These are phyloP conservation scores for Glutinoglossum americanum DNA, from an alignment of 495 filamentous ascomycete genomes.

Conservation along the genomic window DNA sequence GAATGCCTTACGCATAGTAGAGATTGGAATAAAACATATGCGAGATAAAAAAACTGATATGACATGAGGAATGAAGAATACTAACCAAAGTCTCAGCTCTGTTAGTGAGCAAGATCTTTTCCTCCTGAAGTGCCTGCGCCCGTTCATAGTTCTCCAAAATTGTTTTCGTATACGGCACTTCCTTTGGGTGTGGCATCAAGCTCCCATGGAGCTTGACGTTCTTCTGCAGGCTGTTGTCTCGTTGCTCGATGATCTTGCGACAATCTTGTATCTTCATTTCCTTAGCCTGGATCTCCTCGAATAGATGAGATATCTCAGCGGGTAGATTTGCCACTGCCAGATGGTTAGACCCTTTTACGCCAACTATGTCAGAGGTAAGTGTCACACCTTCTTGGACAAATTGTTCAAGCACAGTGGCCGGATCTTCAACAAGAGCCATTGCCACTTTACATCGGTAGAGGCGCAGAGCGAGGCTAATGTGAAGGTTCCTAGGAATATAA, in stretches of 20 bases:
- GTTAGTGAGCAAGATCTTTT: constrained; percentile 63
- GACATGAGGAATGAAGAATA: constrained; percentile 4
- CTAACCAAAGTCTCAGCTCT: constrained; percentile 46
- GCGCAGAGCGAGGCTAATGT: neutral
- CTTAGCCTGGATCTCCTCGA: constrained; percentile 87
- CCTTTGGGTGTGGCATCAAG: constrained; percentile 63
- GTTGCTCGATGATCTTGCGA: constrained; percentile 46
- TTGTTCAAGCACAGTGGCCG: constrained; percentile 75
- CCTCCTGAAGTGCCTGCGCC: constrained; percentile 55
- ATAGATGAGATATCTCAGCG: constrained; percentile 73
- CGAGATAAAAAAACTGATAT: neutral
- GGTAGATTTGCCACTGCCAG: constrained; percentile 60
- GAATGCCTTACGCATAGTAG: neutral
- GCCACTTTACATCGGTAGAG: constrained; percentile 1
- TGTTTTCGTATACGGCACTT: constrained; percentile 46
- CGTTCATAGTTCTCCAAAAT: constrained; percentile 51
- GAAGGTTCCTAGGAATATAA: neutral
- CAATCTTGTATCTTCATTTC: constrained; percentile 60
- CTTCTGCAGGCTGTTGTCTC: constrained; percentile 70
- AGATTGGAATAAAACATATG: neutral
- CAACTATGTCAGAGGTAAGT: neutral
- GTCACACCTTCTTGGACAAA: constrained; percentile 56
- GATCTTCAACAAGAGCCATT: constrained; percentile 39
- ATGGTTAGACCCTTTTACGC: neutral
- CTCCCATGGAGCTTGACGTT: constrained; percentile 74